Conservation (phyloP, 1,284 basidiomycete genomes). For the Gyrodon tennesseensis region DNA sequence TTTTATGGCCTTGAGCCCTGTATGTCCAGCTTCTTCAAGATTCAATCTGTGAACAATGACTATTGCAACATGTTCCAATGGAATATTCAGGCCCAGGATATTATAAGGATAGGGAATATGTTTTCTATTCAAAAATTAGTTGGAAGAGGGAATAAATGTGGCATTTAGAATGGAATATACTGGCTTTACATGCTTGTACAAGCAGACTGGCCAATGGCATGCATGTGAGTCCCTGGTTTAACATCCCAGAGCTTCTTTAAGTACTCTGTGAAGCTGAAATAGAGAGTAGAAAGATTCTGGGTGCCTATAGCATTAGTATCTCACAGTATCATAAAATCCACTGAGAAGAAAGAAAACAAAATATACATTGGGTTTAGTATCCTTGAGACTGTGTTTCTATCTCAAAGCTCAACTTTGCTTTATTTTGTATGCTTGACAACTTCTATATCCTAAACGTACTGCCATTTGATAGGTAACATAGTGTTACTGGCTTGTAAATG, state of each 20-base stretch:
- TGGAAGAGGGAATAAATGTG: fast-evolving
- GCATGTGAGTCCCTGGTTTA: conserved; percentile 50
- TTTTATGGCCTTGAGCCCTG: no score
- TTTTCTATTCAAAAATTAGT: conserved; percentile 48
- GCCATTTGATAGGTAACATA: conserved; percentile 62
- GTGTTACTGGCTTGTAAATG: conserved; percentile 44
- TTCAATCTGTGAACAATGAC: no score
- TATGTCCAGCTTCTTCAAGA: no score
- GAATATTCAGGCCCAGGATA: no score
- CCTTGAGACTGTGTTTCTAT: conserved; percentile 77
- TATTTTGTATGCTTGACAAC: conserved; percentile 79
- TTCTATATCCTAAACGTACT: conserved; percentile 80
- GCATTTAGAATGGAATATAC: conserved; percentile 45
- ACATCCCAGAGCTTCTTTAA: conserved; percentile 73
- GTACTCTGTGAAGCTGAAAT: conserved; percentile 63
- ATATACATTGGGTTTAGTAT: conserved; percentile 71
- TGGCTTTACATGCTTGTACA: conserved; percentile 61
- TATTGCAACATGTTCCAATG: no score
- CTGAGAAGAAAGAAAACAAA: not conserved
- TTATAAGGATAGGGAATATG: conserved; percentile 91
- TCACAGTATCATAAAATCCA: not conserved
- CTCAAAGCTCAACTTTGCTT: conserved; percentile 71
- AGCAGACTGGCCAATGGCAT: conserved; percentile 49
- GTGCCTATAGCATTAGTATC: not conserved
- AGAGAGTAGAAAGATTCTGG: conserved; percentile 73